Evolutionary conservation across 352 stramenopile genomes (phyloP).

Genomic region (Globisporangium rhizosaccharum): DNA sequence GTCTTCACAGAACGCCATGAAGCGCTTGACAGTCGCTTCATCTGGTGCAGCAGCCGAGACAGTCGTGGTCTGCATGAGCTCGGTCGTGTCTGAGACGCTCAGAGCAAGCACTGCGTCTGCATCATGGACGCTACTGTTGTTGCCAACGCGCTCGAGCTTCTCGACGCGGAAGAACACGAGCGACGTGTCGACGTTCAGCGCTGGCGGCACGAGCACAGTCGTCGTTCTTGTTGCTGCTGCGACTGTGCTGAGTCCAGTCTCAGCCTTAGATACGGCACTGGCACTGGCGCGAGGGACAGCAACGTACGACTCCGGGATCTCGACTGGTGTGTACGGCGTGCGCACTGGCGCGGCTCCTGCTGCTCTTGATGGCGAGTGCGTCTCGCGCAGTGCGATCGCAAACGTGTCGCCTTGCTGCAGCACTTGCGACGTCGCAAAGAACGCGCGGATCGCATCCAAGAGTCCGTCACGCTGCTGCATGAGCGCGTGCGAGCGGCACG

Average conservation of each 20-base stretch:
- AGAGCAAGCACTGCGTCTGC: slow-evolving; percentile 28
- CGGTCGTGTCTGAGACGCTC: slow-evolving; percentile 51
- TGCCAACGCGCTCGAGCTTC: slow-evolving; percentile 23
- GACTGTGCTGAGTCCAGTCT: slow-evolving; percentile 1
- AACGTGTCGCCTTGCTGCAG: slow-evolving; percentile 70
- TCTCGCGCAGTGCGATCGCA: slow-evolving; percentile 48
- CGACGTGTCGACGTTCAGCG: slow-evolving; percentile 50
- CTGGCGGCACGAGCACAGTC: slow-evolving; percentile 34
- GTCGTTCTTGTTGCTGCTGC: neutral
- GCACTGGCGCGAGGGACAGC: too few relatives aligned
- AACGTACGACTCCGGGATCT: slow-evolving; percentile 32
- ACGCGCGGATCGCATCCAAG: slow-evolving; percentile 46
- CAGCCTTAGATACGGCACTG: neutral
- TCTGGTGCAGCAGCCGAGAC: slow-evolving; percentile 44
- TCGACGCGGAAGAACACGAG: slow-evolving; percentile 78
- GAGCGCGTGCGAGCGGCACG: slow-evolving; percentile 44
- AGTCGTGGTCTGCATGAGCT: slow-evolving; percentile 61
- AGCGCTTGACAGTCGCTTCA: slow-evolving; percentile 50
- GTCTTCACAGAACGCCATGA: slow-evolving; percentile 23
- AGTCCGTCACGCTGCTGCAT: slow-evolving; percentile 57
- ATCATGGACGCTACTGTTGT: neutral
- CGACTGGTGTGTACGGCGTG: slow-evolving; percentile 34
- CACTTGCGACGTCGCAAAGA: slow-evolving; percentile 54
- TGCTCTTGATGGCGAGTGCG: slow-evolving; percentile 19
- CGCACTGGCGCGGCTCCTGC: slow-evolving; percentile 19